Evolutionary conservation across 1,139 yeast species (phyloP), one percentile per base, ranked within the genome.

Genomic region (Saccharomyces pastorianus): DNA sequence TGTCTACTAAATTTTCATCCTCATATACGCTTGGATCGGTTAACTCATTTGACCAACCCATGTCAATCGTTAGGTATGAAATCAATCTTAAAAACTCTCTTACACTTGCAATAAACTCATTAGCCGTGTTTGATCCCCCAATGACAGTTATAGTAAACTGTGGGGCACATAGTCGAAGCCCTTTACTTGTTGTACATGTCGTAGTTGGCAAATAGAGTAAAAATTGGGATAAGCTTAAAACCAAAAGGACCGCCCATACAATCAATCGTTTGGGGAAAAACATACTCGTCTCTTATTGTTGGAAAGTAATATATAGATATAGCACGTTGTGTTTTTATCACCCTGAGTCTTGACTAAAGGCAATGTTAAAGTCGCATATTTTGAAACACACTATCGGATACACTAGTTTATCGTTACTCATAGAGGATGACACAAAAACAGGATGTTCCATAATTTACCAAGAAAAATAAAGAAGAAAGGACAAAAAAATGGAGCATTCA

Each of bases 1-100:
- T 62, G 44, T 65, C 61, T 2, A 66, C 62, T 42, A 67, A 52
- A 38, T 66, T 60, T n/a, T 63, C 63, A n/a, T 65, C 64, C 26
- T 61, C 57, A 53, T 66, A 65, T 5, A 61, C 51, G 2, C 51
- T 52, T 29, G 63, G 51, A 27, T 59, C 58, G 9, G 55, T 48
- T 4, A 59, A 48, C 5, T 58, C 60, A 31, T 57, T 60, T 11
- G 59, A 53, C 68, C 66, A 67, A 49, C 71, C 77, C 64, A 82
- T 74, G 61, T 83, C 87, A 47, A 76, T 74, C 0, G 85, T 84
- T 55, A 83, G 68, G 60, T 78, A 81, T 0, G 86, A 77, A 11
- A 82, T 65, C 58, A 82, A 72, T 58, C 75, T 76, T 50, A 82
- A 67, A 17, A 81, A 79, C 56, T 80, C 83, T 54, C 77, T 72